Conservation (phyloP, 2,329 filamentous ascomycete species). For the Hymenotorrendiella dingleyae region DNA sequence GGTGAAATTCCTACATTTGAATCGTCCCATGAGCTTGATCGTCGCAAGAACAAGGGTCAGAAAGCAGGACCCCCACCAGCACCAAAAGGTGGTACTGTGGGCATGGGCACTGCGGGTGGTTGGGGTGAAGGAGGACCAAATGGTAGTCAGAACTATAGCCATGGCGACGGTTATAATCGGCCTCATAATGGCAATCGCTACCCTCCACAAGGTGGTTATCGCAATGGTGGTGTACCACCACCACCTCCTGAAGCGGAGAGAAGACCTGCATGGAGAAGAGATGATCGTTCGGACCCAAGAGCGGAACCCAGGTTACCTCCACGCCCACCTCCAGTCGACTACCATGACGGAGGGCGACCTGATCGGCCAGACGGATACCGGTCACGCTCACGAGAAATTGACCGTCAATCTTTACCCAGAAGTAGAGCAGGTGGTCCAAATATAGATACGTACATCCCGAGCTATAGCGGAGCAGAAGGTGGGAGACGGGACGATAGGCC, state of each 20-base stretch:
- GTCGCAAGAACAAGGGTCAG: slow-evolving; percentile 82
- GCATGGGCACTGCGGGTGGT: slow-evolving; percentile 51
- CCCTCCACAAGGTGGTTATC: slow-evolving; percentile 18
- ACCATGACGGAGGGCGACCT: slow-evolving; percentile 24
- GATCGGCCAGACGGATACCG: slow-evolving; percentile 36
- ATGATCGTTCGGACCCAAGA: slow-evolving; percentile 26
- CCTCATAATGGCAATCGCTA: slow-evolving; percentile 27
- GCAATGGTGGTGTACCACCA: slow-evolving; percentile 25
- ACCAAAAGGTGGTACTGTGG: slow-evolving; percentile 85
- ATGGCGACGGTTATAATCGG: slow-evolving; percentile 13
- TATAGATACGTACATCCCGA: slow-evolving; percentile 46
- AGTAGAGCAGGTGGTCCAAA: slow-evolving; percentile 20
- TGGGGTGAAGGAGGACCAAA: slow-evolving; percentile 25
- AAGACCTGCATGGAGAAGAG: slow-evolving; percentile 29
- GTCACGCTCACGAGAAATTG: slow-evolving; percentile 35
- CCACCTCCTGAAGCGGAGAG: slow-evolving; percentile 25
- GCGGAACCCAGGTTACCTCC: slow-evolving; percentile 27
- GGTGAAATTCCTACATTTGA: slow-evolving; percentile 87
- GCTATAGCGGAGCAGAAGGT: slow-evolving; percentile 35
- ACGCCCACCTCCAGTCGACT: slow-evolving; percentile 25
- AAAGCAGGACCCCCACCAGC: slow-evolving; percentile 81
- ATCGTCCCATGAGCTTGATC: slow-evolving; percentile 94
- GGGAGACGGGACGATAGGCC: slow-evolving; percentile 32
- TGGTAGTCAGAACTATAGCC: slow-evolving; percentile 1
- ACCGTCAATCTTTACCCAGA: slow-evolving; percentile 20